These are phyloP conservation scores for Stipa capillata DNA, from an alignment of 176 grass and related monocot species.

Conservation along the genomic window DNA sequence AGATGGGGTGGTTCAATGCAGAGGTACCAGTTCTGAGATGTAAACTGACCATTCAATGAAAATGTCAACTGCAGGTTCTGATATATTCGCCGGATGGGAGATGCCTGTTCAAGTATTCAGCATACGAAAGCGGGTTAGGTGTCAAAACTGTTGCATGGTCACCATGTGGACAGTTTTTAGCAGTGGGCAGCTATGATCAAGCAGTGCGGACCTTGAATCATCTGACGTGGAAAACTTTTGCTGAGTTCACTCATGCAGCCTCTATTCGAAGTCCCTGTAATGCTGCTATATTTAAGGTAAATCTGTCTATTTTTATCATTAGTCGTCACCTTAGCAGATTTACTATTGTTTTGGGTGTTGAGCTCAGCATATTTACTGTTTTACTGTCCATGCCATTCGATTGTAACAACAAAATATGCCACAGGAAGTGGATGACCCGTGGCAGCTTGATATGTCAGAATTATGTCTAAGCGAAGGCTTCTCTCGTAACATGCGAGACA, in stretches of 20 bases:
- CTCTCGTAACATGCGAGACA: constrained; percentile 59
- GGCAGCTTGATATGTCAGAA: constrained; percentile 92
- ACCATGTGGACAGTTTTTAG: constrained; percentile 84
- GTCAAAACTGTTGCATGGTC: constrained; percentile 97
- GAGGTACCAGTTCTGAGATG: background rate
- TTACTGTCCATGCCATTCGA: constrained; percentile 8
- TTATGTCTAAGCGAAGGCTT: constrained; percentile 68
- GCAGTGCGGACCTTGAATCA: constrained; percentile 74
- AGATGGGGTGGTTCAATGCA: background rate
- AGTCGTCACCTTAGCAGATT: background rate
- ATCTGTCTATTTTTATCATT: constrained; percentile 3
- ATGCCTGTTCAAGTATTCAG: constrained; percentile 83
- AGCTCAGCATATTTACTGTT: constrained; percentile 6
- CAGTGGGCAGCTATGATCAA: constrained; percentile 97
- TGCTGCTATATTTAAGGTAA: constrained; percentile 79
- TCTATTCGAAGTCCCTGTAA: constrained; percentile 63
- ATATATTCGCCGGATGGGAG: constrained; percentile 96
- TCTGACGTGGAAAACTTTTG: constrained; percentile 98
- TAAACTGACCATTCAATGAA: background rate
- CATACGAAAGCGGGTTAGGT: constrained; percentile 90
- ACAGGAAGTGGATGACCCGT: constrained; percentile 89
- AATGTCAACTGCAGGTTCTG: constrained; percentile 47
- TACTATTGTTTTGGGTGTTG: background rate
- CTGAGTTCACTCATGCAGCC: constrained; percentile 67
- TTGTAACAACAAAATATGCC: constrained; percentile 10